Conservation (phyloP, 768 basidiomycete species). For the Boletus insuetus region DNA sequence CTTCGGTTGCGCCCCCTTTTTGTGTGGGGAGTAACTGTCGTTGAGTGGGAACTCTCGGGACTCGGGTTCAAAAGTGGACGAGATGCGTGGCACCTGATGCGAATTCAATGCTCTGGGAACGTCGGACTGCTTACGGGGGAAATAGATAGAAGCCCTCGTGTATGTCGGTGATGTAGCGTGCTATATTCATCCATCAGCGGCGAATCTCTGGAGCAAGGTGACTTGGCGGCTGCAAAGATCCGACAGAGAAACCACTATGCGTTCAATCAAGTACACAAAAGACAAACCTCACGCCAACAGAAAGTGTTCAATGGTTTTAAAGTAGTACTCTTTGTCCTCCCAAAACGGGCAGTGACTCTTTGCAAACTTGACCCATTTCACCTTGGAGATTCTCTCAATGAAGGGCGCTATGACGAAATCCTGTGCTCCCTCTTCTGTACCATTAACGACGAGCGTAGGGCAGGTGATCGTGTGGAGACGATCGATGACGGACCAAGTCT, state of each 20-base stretch:
- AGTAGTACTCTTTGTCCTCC: conserved; percentile 23
- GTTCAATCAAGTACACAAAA: too few relatives aligned
- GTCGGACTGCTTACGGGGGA: too few relatives aligned
- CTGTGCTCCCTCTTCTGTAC: conserved; percentile 34
- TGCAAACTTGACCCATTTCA: conserved; percentile 35
- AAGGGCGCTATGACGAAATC: conserved; percentile 34
- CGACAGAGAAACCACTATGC: too few relatives aligned
- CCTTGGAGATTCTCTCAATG: conserved; percentile 28
- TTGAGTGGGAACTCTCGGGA: too few relatives aligned
- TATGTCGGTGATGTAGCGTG: too few relatives aligned
- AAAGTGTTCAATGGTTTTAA: conserved; percentile 13
- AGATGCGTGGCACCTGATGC: too few relatives aligned
- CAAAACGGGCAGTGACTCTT: conserved; percentile 26
- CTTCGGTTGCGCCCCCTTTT: too few relatives aligned
- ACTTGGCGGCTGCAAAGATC: background rate
- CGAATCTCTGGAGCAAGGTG: background rate
- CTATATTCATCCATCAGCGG: background rate
- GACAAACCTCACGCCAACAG: background rate
- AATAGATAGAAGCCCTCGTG: too few relatives aligned
- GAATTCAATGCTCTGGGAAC: too few relatives aligned
- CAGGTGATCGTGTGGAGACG: conserved; percentile 39
- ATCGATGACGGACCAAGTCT: conserved; percentile 45
- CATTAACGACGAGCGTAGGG: conserved; percentile 39
- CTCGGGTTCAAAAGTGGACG: too few relatives aligned
- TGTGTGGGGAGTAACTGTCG: too few relatives aligned